phyloP scores from a whole-genome alignment of 768 basidiomycete genomes.

The Chiua virens region DNA sequence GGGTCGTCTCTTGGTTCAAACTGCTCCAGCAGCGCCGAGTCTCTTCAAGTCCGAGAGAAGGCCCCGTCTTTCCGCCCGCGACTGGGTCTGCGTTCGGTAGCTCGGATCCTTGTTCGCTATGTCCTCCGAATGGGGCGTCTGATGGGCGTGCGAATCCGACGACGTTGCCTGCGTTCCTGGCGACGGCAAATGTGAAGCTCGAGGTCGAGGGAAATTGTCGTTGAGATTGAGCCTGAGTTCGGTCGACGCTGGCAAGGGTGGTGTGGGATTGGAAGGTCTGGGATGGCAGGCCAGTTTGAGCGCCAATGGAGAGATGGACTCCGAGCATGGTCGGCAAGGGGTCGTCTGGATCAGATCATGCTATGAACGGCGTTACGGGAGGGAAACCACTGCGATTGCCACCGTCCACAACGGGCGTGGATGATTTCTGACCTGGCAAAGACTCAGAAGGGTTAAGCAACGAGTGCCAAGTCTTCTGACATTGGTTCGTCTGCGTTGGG shows the following conservation, averaged over 20 bases:
- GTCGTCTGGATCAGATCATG: constrained; percentile 2
- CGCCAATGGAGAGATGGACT: constrained; percentile 7
- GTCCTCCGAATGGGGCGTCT: neutral
- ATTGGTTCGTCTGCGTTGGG: neutral
- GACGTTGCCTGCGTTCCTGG: constrained; percentile 24
- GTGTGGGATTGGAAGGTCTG: constrained; percentile 4
- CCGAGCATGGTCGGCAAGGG: neutral
- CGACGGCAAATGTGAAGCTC: constrained; percentile 21
- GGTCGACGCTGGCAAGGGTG: constrained; percentile 20
- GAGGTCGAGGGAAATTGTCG: constrained; percentile 30
- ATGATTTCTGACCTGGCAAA: constrained; percentile 4
- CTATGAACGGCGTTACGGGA: neutral
- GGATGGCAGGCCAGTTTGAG: constrained; percentile 16
- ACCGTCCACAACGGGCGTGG: constrained; percentile 1
- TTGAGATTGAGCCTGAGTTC: constrained; percentile 28
- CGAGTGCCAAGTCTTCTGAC: neutral
- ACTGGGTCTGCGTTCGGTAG: constrained; percentile 3
- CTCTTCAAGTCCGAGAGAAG: constrained; percentile 8
- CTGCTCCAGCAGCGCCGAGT: constrained; percentile 1
- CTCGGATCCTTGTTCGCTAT: constrained; percentile 8
- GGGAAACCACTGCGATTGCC: neutral
- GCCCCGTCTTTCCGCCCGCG: constrained; percentile 8
- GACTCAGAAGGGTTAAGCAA: neutral
- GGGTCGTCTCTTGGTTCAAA: constrained; percentile 15
- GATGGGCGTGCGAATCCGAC: constrained; percentile 7